Evolutionary conservation across 768 basidiomycete genomes (phyloP), one percentile per base, ranked within the genome.

Genomic region (Trametes meyenii): DNA sequence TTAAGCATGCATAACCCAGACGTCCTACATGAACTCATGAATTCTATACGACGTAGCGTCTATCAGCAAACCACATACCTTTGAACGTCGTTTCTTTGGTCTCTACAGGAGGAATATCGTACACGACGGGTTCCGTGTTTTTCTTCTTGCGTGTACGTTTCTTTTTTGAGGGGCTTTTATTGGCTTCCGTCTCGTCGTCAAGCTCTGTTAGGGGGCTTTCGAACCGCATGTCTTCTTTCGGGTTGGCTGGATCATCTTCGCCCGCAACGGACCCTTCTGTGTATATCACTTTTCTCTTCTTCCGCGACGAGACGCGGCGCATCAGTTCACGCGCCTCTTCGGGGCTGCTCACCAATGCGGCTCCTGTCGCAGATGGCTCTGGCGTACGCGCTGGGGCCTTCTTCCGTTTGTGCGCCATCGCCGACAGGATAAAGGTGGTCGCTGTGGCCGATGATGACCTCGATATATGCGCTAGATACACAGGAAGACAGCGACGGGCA

Each of bases 1-100:
- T 95, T 50, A 95, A 72, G 69, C 93, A 95, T 2, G 93, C 93
- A 71, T 94, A 89, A 1, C 87, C 86, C 80, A 68, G 51, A 7
- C 63, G 66, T 26, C 59, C 60, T 62, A 48, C 26, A 19, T 7
- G 3, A n/a, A 10, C 12, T 17, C n/a, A 17, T 52, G 1, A 52
- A 11, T 10, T 33, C 29, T 8, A 8, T 8, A 33, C 29, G 29
- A 33, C 8, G 29, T 33, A 33, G 29, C 29, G 29, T 8, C 29
- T 8, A 33, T 33, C 29, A 33, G 8, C 29, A 33, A 8, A 21
- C 38, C 86, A 73, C 57, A 83, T 78, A 61, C 91, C 92, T 71
- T 78, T 84, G 72, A 91, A 95, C 2, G 83, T 84, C 1, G 90
- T 90, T 36, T 75, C 73, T 72, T 85, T 88, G 66, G 72, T 77